These are phyloP conservation scores for Yamadazyma insecticola DNA, from an alignment of 805 yeast species.

Conservation along the genomic window DNA sequence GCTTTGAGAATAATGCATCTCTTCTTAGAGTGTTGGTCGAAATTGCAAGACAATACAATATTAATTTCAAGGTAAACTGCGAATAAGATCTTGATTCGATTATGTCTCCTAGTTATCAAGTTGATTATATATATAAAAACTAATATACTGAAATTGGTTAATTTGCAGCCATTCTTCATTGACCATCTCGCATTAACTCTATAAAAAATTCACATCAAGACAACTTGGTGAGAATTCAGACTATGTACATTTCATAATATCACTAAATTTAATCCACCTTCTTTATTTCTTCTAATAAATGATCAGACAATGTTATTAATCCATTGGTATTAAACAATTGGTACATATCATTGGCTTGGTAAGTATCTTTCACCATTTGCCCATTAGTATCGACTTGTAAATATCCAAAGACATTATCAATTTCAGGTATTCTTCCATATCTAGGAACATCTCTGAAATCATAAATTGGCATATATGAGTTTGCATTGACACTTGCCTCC, in stretches of 20 bases:
- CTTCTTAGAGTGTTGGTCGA: too few relatives aligned
- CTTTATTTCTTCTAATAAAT: slow-evolving; percentile 36
- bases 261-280: slow-evolving; percentile 2
- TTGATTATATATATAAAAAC: too few relatives aligned
- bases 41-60: too few relatives aligned
- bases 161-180: too few relatives aligned
- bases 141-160: too few relatives aligned
- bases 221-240: neutral
- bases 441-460: slow-evolving; percentile 65
- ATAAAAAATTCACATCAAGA: too few relatives aligned
- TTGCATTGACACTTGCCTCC: slow-evolving; percentile 52
- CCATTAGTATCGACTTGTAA: slow-evolving; percentile 55
- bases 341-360: slow-evolving; percentile 58
- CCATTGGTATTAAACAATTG: slow-evolving; percentile 33
- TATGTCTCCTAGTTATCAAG: too few relatives aligned
- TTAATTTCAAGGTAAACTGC: too few relatives aligned
- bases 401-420: slow-evolving; percentile 69
- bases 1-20: too few relatives aligned
- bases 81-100: too few relatives aligned
- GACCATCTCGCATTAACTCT: too few relatives aligned
- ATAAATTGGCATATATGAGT: slow-evolving; percentile 61
- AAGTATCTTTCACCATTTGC: slow-evolving; percentile 49
- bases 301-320: slow-evolving; percentile 48
- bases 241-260: neutral
- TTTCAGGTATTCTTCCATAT: slow-evolving; percentile 63